These are phyloP conservation scores for Entophlyctis luteolus DNA, from an alignment of 192 early-diverging fungal species.

Conservation along the genomic window DNA sequence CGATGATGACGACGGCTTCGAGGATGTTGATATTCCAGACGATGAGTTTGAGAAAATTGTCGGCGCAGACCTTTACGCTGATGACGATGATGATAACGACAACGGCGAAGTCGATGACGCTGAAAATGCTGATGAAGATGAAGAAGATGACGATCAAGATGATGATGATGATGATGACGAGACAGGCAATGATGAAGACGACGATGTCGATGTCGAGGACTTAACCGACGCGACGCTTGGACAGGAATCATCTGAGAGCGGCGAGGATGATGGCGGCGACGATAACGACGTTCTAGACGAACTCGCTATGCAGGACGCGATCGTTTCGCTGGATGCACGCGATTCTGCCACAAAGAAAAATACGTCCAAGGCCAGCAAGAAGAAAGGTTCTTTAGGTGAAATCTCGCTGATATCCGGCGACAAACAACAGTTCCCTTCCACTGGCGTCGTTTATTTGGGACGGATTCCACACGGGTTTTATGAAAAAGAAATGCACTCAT, in stretches of 20 bases:
- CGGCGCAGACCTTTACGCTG: not conserved
- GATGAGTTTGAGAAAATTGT: constrained; percentile 3
- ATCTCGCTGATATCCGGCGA: not conserved
- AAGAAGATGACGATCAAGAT: not conserved
- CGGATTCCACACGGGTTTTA: constrained; percentile 95
- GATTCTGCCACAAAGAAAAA: not conserved
- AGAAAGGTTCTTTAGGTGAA: not conserved
- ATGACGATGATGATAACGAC: not conserved
- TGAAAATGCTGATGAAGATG: not conserved
- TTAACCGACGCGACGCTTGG: constrained; percentile 11
- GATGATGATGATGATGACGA: not conserved
- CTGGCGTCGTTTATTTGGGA: constrained; percentile 83
- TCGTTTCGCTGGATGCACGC: not conserved
- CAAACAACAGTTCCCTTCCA: constrained; percentile 7
- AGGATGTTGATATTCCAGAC: constrained; percentile 5
- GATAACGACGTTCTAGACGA: not conserved
- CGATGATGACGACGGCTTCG: constrained; percentile 1
- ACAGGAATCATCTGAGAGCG: not conserved
- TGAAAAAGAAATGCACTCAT: constrained; percentile 83
- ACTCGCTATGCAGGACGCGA: constrained; percentile 20
- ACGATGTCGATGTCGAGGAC: constrained; percentile 3
- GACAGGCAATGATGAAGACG: not conserved
- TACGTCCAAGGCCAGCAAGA: constrained; percentile 21
- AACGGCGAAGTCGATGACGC: not conserved
- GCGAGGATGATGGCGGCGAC: constrained; percentile 23